Base-by-base conservation (phyloP, 805 yeast genomes). In the Komagataella pseudopastoris region DNA sequence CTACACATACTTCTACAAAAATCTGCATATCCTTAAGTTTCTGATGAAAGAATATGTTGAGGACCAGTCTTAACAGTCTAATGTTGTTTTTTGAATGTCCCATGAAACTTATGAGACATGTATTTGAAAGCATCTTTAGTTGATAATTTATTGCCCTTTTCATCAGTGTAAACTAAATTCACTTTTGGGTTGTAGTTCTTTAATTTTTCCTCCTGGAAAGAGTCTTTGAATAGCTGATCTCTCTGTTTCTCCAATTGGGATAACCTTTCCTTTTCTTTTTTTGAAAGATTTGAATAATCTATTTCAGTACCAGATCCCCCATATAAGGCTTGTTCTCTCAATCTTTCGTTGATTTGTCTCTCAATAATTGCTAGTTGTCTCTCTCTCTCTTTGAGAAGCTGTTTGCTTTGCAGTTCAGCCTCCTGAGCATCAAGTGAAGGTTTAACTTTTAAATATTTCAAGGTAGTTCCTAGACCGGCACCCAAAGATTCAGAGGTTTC, bases 61-160 rank as follows among this genome's bases (percentile, higher is more conserved):
- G 39, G 39, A 30, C 6, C 39, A 30, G 39, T 44, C 46, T n/a
- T 44, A 20, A 8, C 16, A n/a, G 10, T n/a, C 20, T 49, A 20
- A 16, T 45, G 22, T 49, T 49, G 20, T n/a, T 47, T 47, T 12
- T 46, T 46, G 24, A 23, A 44, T 6, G 43, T 51, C 12, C 93
- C 95, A 62, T 88, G 96, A 63, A 86, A 88, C 56, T 80, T 78
- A 55, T 84, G 90, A 2, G 93, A 83, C 48, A 87, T 66, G 54
- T 77, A 77, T 66, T 85, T 87, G 69, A 77, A 88, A 1, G 96
- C 96, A 54, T 82, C 82, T 59, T 83, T 85, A 3, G 81, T 71
- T 30, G 72, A 67, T 23, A 88, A 64, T 18, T 70, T 69, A 36
- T 76, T 69, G 0, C 96, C 96, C 2, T 65, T 58, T 23, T 78